Conservation (phyloP, 345 rosid genomes). For the Syzygium aqueum region DNA sequence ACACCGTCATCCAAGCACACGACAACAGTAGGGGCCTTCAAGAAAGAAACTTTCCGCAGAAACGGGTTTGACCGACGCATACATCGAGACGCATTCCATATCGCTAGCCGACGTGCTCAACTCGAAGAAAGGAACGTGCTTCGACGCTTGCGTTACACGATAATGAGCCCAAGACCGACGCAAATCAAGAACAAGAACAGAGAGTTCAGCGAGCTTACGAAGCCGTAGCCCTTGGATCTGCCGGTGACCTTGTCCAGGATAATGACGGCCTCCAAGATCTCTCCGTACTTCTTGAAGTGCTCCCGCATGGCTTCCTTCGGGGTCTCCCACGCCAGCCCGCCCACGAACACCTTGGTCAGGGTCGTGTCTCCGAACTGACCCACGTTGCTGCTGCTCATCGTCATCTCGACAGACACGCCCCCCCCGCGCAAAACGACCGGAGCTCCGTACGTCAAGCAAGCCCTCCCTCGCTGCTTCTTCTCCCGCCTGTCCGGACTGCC, state of each 20-base stretch:
- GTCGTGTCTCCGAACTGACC: conserved; percentile 86
- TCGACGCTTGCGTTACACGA: not conserved
- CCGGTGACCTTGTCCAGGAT: conserved; percentile 87
- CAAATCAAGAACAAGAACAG: not conserved
- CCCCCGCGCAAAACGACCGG: not conserved
- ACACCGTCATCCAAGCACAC: not conserved
- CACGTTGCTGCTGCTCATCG: conserved; percentile 40
- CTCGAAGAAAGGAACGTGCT: not conserved
- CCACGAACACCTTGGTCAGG: conserved; percentile 91
- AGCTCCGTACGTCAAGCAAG: not conserved
- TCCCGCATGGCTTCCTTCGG: conserved; percentile 74
- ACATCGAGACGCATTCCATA: not conserved
- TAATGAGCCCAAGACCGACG: not conserved
- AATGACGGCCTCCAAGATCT: conserved; percentile 90
- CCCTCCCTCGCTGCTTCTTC: not conserved
- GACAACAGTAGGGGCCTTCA: not conserved
- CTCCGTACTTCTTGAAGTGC: conserved; percentile 87
- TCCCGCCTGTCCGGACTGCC: not conserved
- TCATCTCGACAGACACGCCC: not conserved
- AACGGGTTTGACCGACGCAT: not conserved
- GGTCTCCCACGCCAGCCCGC: conserved; percentile 97
- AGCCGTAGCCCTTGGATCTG: conserved; percentile 98
- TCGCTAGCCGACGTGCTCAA: not conserved
- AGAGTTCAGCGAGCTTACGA: conserved; percentile 29
- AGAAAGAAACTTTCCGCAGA: not conserved